These are phyloP conservation scores for Rutstroemia sp. DNA, from an alignment of 2,329 filamentous ascomycete species.

Conservation along the genomic window DNA sequence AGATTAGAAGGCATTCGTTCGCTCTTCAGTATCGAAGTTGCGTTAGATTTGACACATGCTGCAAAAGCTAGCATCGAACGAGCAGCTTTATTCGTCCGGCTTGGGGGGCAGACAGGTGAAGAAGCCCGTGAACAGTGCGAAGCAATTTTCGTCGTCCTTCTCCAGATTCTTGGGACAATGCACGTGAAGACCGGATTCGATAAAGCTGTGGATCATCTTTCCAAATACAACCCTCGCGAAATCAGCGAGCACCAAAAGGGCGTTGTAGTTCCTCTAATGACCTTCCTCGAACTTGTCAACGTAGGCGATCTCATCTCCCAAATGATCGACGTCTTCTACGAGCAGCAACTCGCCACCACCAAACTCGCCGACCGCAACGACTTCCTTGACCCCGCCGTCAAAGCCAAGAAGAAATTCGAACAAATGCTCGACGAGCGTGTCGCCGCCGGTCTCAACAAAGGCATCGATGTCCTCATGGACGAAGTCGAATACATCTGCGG, in stretches of 20 bases:
- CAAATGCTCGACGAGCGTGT: slow-evolving; percentile 98
- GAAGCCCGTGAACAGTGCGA: slow-evolving; percentile 85
- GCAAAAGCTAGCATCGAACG: slow-evolving; percentile 85
- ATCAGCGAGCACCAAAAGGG: slow-evolving; percentile 62
- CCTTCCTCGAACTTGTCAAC: slow-evolving; percentile 94
- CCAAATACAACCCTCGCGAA: slow-evolving; percentile 83
- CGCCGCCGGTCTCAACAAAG: slow-evolving; percentile 90
- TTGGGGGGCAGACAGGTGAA: slow-evolving; percentile 73
- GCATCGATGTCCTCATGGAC: slow-evolving; percentile 96
- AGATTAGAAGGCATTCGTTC: slow-evolving; percentile 90
- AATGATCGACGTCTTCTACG: slow-evolving; percentile 98
- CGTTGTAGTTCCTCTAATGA: slow-evolving; percentile 87
- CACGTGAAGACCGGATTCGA: slow-evolving; percentile 93
- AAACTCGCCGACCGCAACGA: slow-evolving; percentile 88
- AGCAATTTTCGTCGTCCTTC: slow-evolving; percentile 75
- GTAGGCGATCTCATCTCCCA: slow-evolving; percentile 96
- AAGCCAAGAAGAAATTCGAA: slow-evolving; percentile 98
- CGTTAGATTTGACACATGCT: slow-evolving; percentile 77
- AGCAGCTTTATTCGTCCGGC: slow-evolving; percentile 70
- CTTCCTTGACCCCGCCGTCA: slow-evolving; percentile 82
- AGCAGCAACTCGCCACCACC: slow-evolving; percentile 80
- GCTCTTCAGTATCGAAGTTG: slow-evolving; percentile 93
- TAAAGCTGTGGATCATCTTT: slow-evolving; percentile 84
- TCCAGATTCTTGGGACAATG: slow-evolving; percentile 75
- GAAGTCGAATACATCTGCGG: slow-evolving; percentile 94